Percentiles rank a stretch among this genome's conserved stretches.
Conservation (phyloP, 2,329 filamentous ascomycete species). For the Cephalotrichum gorgonifer region DNA sequence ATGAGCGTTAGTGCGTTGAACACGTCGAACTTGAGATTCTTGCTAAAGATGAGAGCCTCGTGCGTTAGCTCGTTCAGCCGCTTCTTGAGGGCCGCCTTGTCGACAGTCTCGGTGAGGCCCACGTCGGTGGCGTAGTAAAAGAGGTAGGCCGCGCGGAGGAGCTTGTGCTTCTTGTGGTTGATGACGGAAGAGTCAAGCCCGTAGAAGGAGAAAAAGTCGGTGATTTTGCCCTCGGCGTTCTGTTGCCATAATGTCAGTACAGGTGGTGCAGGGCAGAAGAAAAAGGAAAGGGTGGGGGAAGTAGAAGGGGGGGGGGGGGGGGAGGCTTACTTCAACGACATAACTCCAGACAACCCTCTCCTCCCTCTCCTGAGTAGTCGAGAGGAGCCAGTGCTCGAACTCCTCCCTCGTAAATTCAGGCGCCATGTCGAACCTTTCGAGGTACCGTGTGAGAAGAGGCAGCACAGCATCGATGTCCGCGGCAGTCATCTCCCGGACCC, state of each 20-base stretch:
- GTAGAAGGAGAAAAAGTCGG: constrained; percentile 97
- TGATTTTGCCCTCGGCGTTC: constrained; percentile 65
- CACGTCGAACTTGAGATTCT: constrained; percentile 78
- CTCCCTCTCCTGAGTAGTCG: constrained; percentile 43
- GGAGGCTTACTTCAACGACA: constrained; percentile 62
- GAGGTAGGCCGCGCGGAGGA: constrained; percentile 83
- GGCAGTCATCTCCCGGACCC: constrained; percentile 68
- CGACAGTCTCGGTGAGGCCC: constrained; percentile 50
- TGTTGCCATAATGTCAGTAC: constrained; percentile 12
- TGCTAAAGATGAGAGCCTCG: constrained; percentile 81
- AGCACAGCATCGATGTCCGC: constrained; percentile 71
- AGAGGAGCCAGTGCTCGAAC: constrained; percentile 69
- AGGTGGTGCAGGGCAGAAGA: not conserved
- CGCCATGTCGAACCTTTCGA: constrained; percentile 71
- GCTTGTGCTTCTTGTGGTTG: constrained; percentile 63
- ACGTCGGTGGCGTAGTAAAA: constrained; percentile 92
- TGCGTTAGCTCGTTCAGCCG: constrained; percentile 72
- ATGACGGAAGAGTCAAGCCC: constrained; percentile 89
- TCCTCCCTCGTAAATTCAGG: constrained; percentile 74
- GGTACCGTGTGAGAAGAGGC: constrained; percentile 65
- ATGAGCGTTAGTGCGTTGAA: constrained; percentile 92
- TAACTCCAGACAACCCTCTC: constrained; percentile 92
- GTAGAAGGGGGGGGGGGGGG: not conserved
- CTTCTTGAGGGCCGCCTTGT: constrained; percentile 55
- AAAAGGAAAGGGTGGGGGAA: not conserved